Conservation (phyloP, 2,329 filamentous ascomycete genomes). For the Fusarium euwallaceae region DNA sequence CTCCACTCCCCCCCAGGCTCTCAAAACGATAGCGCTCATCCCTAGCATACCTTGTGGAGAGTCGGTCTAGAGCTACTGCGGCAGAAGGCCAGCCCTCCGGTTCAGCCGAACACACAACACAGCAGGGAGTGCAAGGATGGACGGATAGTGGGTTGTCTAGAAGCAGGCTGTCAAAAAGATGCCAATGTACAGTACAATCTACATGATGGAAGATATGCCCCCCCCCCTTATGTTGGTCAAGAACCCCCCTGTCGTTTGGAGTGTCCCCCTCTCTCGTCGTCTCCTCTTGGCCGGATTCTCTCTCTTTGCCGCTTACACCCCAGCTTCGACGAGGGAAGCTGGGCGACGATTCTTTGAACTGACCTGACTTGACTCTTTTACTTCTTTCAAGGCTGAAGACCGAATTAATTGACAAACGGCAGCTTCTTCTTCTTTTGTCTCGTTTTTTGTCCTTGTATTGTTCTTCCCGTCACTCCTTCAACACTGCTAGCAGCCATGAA, state of each 20-base stretch:
- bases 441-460: neutral
- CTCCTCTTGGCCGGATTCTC: neutral
- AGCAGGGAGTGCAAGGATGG: neutral
- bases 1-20: neutral
- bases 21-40: neutral
- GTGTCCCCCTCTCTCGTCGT: neutral
- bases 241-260: neutral
- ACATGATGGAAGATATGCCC: neutral
- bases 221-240: neutral
- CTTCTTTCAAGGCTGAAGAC: neutral
- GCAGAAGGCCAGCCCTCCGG: neutral
- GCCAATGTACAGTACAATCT: neutral
- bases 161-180: neutral
- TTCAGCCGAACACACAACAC: neutral
- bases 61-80: neutral
- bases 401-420: neutral
- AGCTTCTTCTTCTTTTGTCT: neutral
- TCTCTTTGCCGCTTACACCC: neutral
- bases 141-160: neutral
- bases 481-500: neutral
- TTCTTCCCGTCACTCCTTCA: slow-evolving; percentile 1
- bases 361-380: neutral
- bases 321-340: neutral
- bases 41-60: neutral
- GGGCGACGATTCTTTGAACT: neutral